Conservation (phyloP, 2,329 filamentous ascomycete species). For the Xylariaceae sp. region DNA sequence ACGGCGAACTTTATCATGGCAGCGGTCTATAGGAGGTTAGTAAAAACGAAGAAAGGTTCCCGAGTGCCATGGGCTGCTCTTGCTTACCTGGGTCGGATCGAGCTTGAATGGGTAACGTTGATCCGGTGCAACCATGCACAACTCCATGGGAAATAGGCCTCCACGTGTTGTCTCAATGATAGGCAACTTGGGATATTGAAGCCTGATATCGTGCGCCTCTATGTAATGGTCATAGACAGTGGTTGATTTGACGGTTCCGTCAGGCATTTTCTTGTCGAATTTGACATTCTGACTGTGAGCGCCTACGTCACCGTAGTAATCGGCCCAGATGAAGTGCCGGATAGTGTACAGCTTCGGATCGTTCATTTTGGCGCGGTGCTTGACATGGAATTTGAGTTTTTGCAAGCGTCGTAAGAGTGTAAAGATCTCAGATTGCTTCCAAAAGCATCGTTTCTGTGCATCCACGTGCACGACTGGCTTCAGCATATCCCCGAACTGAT, state of each 20-base stretch:
- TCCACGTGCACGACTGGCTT: constrained; percentile 30
- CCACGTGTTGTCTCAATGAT: constrained; percentile 52
- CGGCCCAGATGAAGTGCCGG: constrained; percentile 44
- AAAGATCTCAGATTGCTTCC: constrained; percentile 45
- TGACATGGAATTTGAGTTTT: constrained; percentile 52
- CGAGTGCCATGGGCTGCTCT: background rate
- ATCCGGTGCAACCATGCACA: constrained; percentile 46
- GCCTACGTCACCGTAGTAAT: constrained; percentile 41
- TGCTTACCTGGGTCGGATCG: constrained; percentile 44
- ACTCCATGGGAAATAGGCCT: constrained; percentile 57
- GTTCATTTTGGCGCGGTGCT: constrained; percentile 45
- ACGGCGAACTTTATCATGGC: constrained; percentile 94
- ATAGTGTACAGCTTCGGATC: constrained; percentile 48
- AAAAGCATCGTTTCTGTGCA: constrained; percentile 25
- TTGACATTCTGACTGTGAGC: constrained; percentile 46
- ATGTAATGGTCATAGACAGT: constrained; percentile 51
- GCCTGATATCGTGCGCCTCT: constrained; percentile 46
- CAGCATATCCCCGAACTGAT: constrained; percentile 30
- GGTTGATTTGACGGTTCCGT: constrained; percentile 35
- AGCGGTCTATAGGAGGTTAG: constrained; percentile 52
- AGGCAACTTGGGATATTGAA: constrained; percentile 47
- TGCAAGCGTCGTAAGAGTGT: constrained; percentile 48
- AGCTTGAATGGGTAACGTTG: constrained; percentile 61
- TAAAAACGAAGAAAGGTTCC: background rate
- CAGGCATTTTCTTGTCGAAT: constrained; percentile 46